Base-by-base conservation (phyloP, 352 stramenopile species). In the Phytophthora hibernalis region DNA sequence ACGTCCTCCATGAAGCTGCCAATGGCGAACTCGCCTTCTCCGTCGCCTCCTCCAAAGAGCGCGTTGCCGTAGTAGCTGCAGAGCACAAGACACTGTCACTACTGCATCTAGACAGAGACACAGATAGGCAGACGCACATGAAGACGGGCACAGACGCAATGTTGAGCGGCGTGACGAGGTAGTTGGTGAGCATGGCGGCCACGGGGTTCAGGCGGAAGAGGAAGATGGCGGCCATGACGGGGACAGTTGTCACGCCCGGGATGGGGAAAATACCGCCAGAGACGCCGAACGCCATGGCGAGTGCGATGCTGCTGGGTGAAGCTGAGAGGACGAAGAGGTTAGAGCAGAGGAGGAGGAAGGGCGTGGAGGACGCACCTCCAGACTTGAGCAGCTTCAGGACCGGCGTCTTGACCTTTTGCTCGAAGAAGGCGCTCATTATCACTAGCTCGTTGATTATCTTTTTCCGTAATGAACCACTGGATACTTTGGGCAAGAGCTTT, bases 101-200 rank as follows among this genome's bases (percentile, higher is more conserved):
- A 58, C 13, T 3, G 3, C n/a, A 28, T 42, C 35, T 4, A 15
- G 11, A n/a, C 26, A n/a, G n/a, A n/a, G n/a, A n/a, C n/a, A n/a
- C n/a, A 40, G 8, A 45, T 54, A 24, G n/a, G 57, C 18, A 52
- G n/a, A 76, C 82, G 30, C 58, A 95, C 86, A 95, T 92, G 72
- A 93, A 95, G 22, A 92, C 49, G 13, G 86, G 86, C 16, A 95
- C 72, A 0, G 76, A 83, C 47, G 83, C 83, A 55, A 95, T 84
- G 62, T 95, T 95, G 38, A 95, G 74, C 5, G 86, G 86, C 45
- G 86, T 93, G 49, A 79, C 78, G 28, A 93, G 74, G 68, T 93
- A 93, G 63, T 95, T 93, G 2, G 83, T 92, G 56, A 93, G 81
- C 86, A 95, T 93, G 24, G 86, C 80, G 7, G 86, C 86, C 51